phyloP scores from a whole-genome alignment of 805 yeast genomes.

The Barnettozyma pratensis region DNA sequence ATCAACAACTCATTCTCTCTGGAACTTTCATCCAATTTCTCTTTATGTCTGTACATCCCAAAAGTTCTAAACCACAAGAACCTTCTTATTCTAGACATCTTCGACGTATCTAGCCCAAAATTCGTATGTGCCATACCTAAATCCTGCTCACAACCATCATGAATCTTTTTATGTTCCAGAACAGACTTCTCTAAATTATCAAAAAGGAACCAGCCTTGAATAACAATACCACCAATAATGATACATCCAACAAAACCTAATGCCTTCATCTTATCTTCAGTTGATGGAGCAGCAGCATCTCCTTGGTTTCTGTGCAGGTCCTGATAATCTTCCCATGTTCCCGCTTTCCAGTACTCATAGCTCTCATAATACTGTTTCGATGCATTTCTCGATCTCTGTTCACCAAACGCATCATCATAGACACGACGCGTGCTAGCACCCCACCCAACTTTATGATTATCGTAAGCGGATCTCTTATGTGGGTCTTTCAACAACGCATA shows the following conservation, averaged over 20 bases:
- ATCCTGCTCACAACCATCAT: constrained; percentile 37
- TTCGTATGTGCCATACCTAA: constrained; percentile 40
- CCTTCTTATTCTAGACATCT: constrained; percentile 47
- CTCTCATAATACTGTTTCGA: constrained; percentile 24
- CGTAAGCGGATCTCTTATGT: constrained; percentile 38
- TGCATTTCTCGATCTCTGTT: constrained; percentile 1
- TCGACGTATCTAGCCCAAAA: constrained; percentile 46
- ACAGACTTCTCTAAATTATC: constrained; percentile 33
- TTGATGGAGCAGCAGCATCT: constrained; percentile 6
- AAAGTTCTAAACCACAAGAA: constrained; percentile 51
- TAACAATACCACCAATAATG: constrained; percentile 32
- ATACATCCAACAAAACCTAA: constrained; percentile 37
- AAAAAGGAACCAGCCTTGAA: constrained; percentile 37
- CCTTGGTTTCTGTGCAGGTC: constrained; percentile 27
- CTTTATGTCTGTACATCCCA: constrained; percentile 27
- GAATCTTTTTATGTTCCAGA: constrained; percentile 28
- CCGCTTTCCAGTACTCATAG: constrained; percentile 50
- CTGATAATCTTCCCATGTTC: constrained; percentile 60
- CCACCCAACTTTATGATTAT: constrained; percentile 44
- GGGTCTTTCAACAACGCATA: constrained; percentile 51
- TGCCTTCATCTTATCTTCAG: constrained; percentile 39
- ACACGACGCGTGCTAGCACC: constrained; percentile 13
- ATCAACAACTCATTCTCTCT: constrained; percentile 72
- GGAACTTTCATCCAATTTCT: constrained; percentile 31
- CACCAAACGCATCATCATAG: constrained; percentile 7